Evolutionary conservation across 192 early-diverging fungal genomes (phyloP).

Genomic region (Chytriomyces sp.): DNA sequence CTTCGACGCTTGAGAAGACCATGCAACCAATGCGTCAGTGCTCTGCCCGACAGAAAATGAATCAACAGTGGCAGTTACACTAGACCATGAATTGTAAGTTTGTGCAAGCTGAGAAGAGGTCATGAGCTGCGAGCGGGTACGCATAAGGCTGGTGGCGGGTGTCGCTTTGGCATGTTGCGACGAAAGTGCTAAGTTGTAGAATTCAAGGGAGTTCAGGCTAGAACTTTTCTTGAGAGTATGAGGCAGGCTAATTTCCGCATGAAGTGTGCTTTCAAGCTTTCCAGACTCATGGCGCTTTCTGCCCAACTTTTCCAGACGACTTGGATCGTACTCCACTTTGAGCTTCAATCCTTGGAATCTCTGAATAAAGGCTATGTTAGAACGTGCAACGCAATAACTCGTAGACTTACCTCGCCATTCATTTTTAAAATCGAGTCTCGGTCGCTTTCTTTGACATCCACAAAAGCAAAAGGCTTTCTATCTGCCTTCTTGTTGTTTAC

Average conservation of each 20-base stretch:
- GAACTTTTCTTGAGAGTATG: conserved; percentile 21
- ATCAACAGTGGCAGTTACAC: neutral
- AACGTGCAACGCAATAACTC: neutral
- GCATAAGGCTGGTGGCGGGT: neutral
- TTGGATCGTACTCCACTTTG: conserved; percentile 29
- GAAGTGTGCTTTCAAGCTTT: neutral
- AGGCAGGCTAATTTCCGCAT: neutral
- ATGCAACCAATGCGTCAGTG: neutral
- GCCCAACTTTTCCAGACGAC: conserved; percentile 17
- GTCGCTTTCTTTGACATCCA: conserved; percentile 22
- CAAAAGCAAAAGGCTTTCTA: conserved; percentile 11
- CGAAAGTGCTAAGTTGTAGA: neutral
- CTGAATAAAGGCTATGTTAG: neutral
- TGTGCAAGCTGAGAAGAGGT: conserved; percentile 8
- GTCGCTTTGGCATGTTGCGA: neutral
- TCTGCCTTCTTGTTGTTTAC: conserved; percentile 24
- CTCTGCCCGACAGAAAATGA: neutral
- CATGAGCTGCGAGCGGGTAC: neutral
- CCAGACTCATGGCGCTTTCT: conserved; percentile 2
- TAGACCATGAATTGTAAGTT: neutral
- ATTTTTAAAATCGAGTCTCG: conserved; percentile 13
- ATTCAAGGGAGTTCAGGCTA: conserved; percentile 18
- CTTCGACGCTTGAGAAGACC: too few relatives aligned
- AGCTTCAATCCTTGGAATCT: conserved; percentile 18
- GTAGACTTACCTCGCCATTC: conserved; percentile 22